phyloP scores from a whole-genome alignment of 2,329 filamentous ascomycete genomes.

The Neofusicoccum sp. region DNA sequence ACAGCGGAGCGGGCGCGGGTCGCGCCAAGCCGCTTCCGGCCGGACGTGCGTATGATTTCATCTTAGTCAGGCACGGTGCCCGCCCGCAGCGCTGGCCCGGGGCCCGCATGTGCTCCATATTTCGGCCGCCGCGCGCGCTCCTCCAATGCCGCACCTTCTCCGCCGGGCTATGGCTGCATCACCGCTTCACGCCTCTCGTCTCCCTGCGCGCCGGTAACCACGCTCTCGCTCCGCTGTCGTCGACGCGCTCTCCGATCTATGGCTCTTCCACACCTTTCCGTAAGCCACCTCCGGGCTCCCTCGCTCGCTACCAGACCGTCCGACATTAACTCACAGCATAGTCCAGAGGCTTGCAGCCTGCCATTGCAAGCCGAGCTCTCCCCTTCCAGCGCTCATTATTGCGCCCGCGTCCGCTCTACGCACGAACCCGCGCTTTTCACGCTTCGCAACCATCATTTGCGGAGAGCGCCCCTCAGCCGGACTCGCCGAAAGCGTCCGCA shows the following conservation, averaged over 20 bases:
- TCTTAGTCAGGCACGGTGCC: slow-evolving; percentile 14
- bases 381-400: neutral
- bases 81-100: neutral
- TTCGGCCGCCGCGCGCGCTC: neutral
- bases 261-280: slow-evolving; percentile 18
- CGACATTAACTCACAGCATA: slow-evolving; percentile 16
- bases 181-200: neutral
- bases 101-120: slow-evolving; percentile 15
- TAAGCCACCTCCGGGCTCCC: slow-evolving; percentile 16
- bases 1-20: neutral
- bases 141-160: slow-evolving; percentile 2
- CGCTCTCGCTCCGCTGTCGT: neutral
- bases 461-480: neutral
- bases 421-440: slow-evolving; percentile 3
- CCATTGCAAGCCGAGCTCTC: slow-evolving; percentile 27
- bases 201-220: slow-evolving; percentile 13
- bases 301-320: neutral
- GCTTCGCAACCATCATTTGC: neutral
- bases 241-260: slow-evolving; percentile 1
- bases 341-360: slow-evolving; percentile 28
- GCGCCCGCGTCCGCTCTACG: neutral
- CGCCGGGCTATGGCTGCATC: slow-evolving; percentile 7
- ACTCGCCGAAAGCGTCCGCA: slow-evolving; percentile 25
- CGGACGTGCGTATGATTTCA: slow-evolving; percentile 5
- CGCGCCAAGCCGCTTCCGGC: slow-evolving; percentile 9